Conservation (phyloP, 2,329 filamentous ascomycete genomes). For the Xylaria sp. region DNA sequence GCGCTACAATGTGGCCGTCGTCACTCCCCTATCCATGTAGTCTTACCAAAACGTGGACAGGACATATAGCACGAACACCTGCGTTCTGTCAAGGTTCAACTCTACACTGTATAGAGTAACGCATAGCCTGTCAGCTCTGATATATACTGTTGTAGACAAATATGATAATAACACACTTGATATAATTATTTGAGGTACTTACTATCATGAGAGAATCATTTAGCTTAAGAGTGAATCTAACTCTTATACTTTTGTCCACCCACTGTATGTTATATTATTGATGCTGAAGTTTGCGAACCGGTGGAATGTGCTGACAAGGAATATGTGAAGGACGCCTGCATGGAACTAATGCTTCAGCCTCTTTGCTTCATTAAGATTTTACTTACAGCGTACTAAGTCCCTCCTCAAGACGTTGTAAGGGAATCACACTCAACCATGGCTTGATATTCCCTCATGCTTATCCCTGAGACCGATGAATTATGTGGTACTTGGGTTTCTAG, state of each 20-base stretch:
- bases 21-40: background rate
- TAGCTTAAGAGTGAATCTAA: background rate
- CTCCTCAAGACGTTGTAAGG: no score
- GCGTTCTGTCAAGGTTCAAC: background rate
- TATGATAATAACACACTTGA: background rate
- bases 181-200: background rate
- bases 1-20: background rate
- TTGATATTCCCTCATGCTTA: background rate
- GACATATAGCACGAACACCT: background rate
- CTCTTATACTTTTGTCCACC: no score
- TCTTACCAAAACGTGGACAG: background rate
- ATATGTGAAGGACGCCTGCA: background rate
- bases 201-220: background rate
- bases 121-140: background rate
- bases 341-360: background rate
- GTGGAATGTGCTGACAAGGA: background rate
- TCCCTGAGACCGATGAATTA: background rate
- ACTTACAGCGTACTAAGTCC: no score
- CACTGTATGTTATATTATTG: background rate
- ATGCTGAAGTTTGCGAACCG: background rate
- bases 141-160: background rate
- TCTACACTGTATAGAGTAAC: background rate
- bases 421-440: background rate
- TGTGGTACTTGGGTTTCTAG: background rate
- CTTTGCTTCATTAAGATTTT: background rate